Percentiles rank a stretch among this genome's conserved stretches.
phyloP scores from a whole-genome alignment of 352 stramenopile species.

The Pythium dissimile region DNA sequence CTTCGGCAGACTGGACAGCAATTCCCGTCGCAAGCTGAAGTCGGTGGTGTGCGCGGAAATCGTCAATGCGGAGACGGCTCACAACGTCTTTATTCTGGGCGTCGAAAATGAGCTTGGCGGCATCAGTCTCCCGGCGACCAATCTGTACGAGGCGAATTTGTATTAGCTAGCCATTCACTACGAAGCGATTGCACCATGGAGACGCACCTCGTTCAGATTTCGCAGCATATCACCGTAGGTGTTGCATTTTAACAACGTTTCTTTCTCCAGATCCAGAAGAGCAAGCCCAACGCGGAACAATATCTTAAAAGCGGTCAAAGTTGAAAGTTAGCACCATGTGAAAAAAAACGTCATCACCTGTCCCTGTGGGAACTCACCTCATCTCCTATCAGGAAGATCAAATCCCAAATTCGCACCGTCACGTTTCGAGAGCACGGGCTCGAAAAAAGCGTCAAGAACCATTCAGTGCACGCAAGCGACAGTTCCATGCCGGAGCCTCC shows the following conservation, averaged over 20 bases:
- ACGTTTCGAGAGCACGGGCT: constrained; percentile 72
- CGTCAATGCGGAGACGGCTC: constrained; percentile 66
- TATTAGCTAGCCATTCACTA: neutral
- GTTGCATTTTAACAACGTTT: constrained; percentile 49
- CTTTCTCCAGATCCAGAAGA: constrained; percentile 65
- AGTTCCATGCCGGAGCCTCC: constrained; percentile 84
- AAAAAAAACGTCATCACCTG: too few species aligned
- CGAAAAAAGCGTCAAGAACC: constrained; percentile 86
- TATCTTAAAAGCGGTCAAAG: constrained; percentile 46
- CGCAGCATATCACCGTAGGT: constrained; percentile 80
- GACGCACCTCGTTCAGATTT: constrained; percentile 68
- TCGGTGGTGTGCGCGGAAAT: constrained; percentile 81
- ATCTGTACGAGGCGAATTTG: constrained; percentile 31
- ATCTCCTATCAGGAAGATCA: constrained; percentile 78
- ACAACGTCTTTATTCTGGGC: constrained; percentile 66
- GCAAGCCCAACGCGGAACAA: constrained; percentile 76
- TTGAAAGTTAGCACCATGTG: neutral
- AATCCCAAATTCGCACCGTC: constrained; percentile 81
- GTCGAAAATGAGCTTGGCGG: constrained; percentile 41
- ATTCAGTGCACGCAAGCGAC: constrained; percentile 84
- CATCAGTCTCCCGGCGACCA: constrained; percentile 46
- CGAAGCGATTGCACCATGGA: neutral
- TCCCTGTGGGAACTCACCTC: too few species aligned
- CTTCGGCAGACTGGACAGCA: constrained; percentile 56
- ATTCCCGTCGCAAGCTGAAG: constrained; percentile 78